These are phyloP conservation scores for Lepidium aucheri DNA, from an alignment of 345 rosid genomes.

Conservation along the genomic window DNA sequence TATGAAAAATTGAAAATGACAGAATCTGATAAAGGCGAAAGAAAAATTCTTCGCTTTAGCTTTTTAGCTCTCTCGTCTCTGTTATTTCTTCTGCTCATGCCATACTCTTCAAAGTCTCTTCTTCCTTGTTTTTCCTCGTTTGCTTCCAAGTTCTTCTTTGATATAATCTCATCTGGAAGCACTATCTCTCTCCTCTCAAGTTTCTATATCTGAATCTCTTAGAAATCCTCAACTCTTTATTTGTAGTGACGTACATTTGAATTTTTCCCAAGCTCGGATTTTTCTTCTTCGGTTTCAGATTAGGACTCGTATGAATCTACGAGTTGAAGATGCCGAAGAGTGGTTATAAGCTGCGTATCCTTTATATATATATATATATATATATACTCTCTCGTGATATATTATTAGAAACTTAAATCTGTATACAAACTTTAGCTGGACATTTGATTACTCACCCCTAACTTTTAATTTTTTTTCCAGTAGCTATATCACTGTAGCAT, in stretches of 20 bases:
- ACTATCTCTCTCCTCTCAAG: not conserved
- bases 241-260: constrained; percentile 15
- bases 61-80: not conserved
- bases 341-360: constrained; percentile 99
- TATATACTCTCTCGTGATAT: not conserved
- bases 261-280: not conserved
- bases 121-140: not conserved
- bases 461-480: not conserved
- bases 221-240: constrained; percentile 4
- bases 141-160: not conserved
- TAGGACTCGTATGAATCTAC: not conserved
- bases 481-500: not conserved
- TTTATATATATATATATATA: too few relatives aligned
- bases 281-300: not conserved
- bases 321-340: constrained; percentile 67
- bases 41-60: constrained; percentile 8
- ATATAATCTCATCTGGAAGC: not conserved
- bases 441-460: not conserved
- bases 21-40: constrained; percentile 15
- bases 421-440: not conserved
- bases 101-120: constrained; percentile 10
- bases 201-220: constrained; percentile 1
- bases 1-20: constrained; percentile 11
- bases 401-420: not conserved
- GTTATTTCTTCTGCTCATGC: constrained; percentile 7